Conservation (phyloP, 192 early-diverging fungal genomes). For the Coemansia sp. region DNA sequence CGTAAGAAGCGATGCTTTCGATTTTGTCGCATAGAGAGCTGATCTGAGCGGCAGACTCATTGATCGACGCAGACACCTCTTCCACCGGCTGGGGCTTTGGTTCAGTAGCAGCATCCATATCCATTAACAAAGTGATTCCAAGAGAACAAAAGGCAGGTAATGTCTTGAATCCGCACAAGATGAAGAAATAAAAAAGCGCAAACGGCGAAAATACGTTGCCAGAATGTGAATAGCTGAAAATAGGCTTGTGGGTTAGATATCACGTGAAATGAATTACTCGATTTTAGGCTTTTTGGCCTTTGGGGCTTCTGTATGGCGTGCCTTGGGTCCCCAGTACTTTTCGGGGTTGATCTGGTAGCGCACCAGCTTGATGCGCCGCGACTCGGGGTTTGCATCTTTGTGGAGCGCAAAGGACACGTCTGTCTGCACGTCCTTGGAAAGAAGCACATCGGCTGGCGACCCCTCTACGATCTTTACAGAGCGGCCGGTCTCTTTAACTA, state of each 20-base stretch:
- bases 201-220: not conserved
- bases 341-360: conserved; percentile 96
- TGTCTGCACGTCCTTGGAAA: conserved; percentile 46
- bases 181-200: not conserved
- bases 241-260: not conserved
- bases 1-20: conserved; percentile 17
- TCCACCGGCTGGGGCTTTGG: not conserved
- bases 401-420: conserved; percentile 75
- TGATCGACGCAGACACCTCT: conserved; percentile 4
- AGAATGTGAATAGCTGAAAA: not conserved
- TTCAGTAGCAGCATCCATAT: not conserved
- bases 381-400: conserved; percentile 70
- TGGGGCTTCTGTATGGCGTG: conserved; percentile 53
- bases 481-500: conserved; percentile 67
- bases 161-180: too few species aligned
- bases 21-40: conserved; percentile 30
- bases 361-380: conserved; percentile 77
- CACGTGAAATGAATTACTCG: not conserved
- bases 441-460: conserved; percentile 67
- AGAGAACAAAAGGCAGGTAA: not conserved
- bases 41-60: conserved; percentile 19
- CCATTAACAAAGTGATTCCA: not conserved
- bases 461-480: conserved; percentile 64
- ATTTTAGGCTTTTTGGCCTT: conserved; percentile 21
- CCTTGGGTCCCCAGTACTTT: conserved; percentile 96